These are phyloP conservation scores for Cicer pinnatifidum DNA, from an alignment of 306 rosid species.

Conservation along the genomic window DNA sequence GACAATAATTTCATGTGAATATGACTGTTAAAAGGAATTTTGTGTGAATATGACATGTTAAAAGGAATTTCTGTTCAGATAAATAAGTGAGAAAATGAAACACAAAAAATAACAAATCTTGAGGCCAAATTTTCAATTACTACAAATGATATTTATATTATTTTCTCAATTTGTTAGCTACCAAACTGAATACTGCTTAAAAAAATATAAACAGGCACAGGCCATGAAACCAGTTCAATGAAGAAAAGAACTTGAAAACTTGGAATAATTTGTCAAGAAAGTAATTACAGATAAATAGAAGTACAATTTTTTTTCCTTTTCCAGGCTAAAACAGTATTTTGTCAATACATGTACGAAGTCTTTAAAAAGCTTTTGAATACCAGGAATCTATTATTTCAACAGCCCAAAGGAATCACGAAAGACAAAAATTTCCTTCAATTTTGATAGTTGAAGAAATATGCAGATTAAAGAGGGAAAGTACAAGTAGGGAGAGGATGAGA, in stretches of 20 bases:
- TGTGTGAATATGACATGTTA: neutral
- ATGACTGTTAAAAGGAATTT: constrained; percentile 16
- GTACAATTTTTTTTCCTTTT: neutral
- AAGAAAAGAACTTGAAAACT: neutral
- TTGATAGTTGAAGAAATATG: neutral
- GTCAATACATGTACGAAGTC: no score
- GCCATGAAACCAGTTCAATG: constrained; percentile 1
- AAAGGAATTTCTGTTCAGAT: constrained; percentile 15
- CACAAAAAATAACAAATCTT: neutral
- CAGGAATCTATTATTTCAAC: no score
- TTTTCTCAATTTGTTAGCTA: neutral
- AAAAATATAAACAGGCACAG: neutral
- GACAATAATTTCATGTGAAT: constrained; percentile 20
- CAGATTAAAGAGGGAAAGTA: neutral
- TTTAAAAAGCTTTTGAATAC: no score
- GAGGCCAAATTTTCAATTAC: neutral
- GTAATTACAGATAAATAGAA: neutral
- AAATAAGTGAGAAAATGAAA: constrained; percentile 22
- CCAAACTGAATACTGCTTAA: neutral
- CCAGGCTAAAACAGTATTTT: neutral
- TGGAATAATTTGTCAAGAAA: neutral
- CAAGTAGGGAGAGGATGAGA: neutral
- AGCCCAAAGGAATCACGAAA: no score
- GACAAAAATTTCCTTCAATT: no score
- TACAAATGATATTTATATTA: neutral